These are phyloP conservation scores for Eremochloa ophiuroides DNA, from an alignment of 176 grass and related monocot genomes.

Conservation along the genomic window DNA sequence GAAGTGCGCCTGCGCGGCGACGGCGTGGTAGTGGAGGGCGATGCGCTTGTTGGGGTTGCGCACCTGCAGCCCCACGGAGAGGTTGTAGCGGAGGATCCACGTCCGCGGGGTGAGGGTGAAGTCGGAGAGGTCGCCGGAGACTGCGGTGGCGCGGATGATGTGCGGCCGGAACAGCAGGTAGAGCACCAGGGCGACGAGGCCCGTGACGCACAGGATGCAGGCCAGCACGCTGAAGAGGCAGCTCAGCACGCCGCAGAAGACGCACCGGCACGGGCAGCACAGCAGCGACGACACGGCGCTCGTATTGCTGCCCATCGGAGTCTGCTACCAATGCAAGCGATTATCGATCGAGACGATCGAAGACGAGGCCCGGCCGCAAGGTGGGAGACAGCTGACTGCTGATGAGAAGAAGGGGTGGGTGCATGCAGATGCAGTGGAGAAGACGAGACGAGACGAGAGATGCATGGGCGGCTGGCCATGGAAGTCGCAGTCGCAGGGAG, in stretches of 20 bases:
- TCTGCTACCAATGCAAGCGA: too few relatives aligned
- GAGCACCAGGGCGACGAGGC: conserved; percentile 3
- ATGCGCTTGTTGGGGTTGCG: conserved; percentile 29
- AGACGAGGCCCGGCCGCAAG: too few relatives aligned
- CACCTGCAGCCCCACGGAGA: neutral
- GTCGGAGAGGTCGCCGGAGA: conserved; percentile 8
- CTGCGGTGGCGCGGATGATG: conserved; percentile 21
- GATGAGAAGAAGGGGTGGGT: too few relatives aligned
- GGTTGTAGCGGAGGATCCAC: conserved; percentile 43
- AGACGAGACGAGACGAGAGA: too few relatives aligned
- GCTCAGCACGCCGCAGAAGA: conserved; percentile 13
- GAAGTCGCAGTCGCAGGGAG: neutral
- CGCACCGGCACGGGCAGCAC: conserved; percentile 39
- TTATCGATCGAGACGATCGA: too few relatives aligned
- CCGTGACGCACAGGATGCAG: conserved; percentile 15
- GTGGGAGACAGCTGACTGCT: too few relatives aligned
- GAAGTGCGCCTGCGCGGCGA: conserved; percentile 26
- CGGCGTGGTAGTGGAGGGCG: conserved; percentile 26
- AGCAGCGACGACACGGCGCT: neutral
- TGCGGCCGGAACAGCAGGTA: conserved; percentile 44
- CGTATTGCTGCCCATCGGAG: conserved; percentile 17
- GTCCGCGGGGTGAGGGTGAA: conserved; percentile 16
- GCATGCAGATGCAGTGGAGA: neutral
- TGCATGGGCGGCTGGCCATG: neutral
- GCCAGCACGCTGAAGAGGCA: conserved; percentile 11